Percentiles rank a stretch among this genome's conserved stretches.
These are phyloP conservation scores for Fusarium praegraminearum DNA, from an alignment of 2,329 filamentous ascomycete species.

Conservation along the genomic window DNA sequence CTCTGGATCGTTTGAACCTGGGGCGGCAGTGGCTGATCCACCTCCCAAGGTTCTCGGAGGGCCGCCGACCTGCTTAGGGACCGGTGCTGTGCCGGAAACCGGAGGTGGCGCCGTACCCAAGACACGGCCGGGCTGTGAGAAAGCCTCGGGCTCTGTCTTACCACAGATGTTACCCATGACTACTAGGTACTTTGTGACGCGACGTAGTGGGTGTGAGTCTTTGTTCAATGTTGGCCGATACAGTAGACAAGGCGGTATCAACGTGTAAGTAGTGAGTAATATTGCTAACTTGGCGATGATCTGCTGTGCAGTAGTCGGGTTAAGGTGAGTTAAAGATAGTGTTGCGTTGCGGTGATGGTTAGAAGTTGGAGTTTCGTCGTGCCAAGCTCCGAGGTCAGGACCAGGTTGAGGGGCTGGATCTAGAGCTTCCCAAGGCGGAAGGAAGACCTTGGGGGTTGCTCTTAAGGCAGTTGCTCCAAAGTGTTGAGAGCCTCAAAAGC, in stretches of 20 bases:
- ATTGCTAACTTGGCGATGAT: neutral
- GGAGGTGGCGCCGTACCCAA: conserved; percentile 68
- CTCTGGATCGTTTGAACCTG: conserved; percentile 51
- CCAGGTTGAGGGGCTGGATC: conserved; percentile 20
- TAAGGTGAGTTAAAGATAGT: neutral
- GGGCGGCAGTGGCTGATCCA: conserved; percentile 46
- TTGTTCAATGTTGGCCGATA: neutral
- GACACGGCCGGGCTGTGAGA: conserved; percentile 77
- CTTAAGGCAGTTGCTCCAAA: neutral
- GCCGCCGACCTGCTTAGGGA: conserved; percentile 66
- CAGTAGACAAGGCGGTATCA: neutral
- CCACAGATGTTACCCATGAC: conserved; percentile 90
- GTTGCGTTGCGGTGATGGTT: conserved; percentile 26
- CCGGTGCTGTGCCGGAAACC: conserved; percentile 62
- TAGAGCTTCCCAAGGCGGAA: conserved; percentile 2
- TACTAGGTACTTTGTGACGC: neutral
- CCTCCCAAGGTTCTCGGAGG: conserved; percentile 75
- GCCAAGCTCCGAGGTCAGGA: conserved; percentile 34
- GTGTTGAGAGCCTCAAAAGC: neutral
- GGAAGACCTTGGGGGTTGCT: neutral
- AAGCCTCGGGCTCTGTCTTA: conserved; percentile 77
- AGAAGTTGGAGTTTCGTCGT: conserved; percentile 16
- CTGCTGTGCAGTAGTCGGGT: neutral
- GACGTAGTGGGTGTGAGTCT: neutral
- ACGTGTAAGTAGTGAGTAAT: neutral